Percentiles rank a stretch among this genome's conserved stretches.
Conservation (phyloP, 2,329 filamentous ascomycete species). For the Parastagonospora nodorum region DNA sequence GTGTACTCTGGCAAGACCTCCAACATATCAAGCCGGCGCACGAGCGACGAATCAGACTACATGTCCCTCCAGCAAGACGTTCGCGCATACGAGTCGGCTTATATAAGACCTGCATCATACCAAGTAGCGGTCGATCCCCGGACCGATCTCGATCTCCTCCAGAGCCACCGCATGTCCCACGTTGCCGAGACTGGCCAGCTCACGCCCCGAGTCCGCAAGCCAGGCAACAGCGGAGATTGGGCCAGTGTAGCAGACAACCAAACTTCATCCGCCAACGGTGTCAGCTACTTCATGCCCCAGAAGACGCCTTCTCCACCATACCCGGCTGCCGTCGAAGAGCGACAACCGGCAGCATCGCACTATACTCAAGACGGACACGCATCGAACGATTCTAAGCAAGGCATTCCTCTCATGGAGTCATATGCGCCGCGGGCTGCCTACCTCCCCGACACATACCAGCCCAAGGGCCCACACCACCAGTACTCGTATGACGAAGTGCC, state of each 20-base stretch:
- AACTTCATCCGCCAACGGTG: slow-evolving; percentile 38
- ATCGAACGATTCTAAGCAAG: slow-evolving; percentile 35
- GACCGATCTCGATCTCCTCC: slow-evolving; percentile 48
- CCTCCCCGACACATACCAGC: slow-evolving; percentile 44
- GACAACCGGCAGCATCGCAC: slow-evolving; percentile 15
- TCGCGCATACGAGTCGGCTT: slow-evolving; percentile 41
- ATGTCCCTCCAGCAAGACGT: slow-evolving; percentile 32
- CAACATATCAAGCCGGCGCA: slow-evolving; percentile 37
- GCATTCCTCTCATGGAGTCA: slow-evolving; percentile 43
- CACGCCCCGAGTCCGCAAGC: slow-evolving; percentile 46
- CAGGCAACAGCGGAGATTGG: slow-evolving; percentile 46
- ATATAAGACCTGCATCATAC: slow-evolving; percentile 33
- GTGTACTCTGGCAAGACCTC: slow-evolving; percentile 23
- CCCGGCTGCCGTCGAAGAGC: slow-evolving; percentile 17
- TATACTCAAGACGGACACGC: slow-evolving; percentile 30
- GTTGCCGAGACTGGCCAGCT: slow-evolving; percentile 58
- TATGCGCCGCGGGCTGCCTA: slow-evolving; percentile 41
- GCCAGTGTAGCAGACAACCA: slow-evolving; percentile 41
- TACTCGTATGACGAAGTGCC: slow-evolving; percentile 42
- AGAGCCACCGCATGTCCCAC: slow-evolving; percentile 55
- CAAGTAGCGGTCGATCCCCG: slow-evolving; percentile 36
- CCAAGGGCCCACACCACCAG: slow-evolving; percentile 43
- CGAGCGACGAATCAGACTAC: slow-evolving; percentile 45
- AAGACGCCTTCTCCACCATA: slow-evolving; percentile 45
- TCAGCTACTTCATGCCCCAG: slow-evolving; percentile 46